Base-by-base conservation (phyloP, 176 grass and related monocot species). In the Rhynchospora tenuis region DNA sequence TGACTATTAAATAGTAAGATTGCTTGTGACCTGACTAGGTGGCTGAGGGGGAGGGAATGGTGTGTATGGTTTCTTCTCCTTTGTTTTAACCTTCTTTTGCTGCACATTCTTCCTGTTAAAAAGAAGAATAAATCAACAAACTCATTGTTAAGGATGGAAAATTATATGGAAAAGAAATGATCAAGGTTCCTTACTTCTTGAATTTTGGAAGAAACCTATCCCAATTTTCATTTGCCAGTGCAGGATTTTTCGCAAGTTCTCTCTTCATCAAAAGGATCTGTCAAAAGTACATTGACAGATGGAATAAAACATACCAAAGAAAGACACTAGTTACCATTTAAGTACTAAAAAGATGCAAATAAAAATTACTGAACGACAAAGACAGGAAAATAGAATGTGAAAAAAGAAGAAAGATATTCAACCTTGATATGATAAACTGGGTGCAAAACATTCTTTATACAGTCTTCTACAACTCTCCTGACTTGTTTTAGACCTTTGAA, bases 401-500 rank as follows among this genome's bases (percentile, higher is more conserved):
- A 45, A 14, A 57, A 85, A 27, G 86, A 71, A 19, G 16, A 69
- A 23, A 85, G 59, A 38, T 29, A 64, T 17, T 57, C 64, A 60
- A 98, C 95, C 95, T 98, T 98, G 80, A 98, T 91, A 80, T 98
- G 92, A 80, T 95, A 98, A 24, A 98, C 95, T 86, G 95, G 95
- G 85, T 98, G 95, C 91, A 91, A 78, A 64, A 86, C 71, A 43
- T 98, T 98, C 70, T 93, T 87, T 22, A 98, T 93, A 84, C 95
- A 98, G 81, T 95, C 91, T 83, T 98, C 95, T 70, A 93, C 88
- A 86, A 98, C 86, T 85, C 74, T 93, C 66, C 95, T 73, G 7
- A 95, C 86, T 91, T 93, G 91, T 89, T 98, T 98, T 71, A 98
- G 82, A 60, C 95, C 95, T 65, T 88, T 98, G 82, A 93, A 95